These are phyloP conservation scores for Primulina tabacum DNA, from an alignment of 257 asterid species.

Conservation along the genomic window DNA sequence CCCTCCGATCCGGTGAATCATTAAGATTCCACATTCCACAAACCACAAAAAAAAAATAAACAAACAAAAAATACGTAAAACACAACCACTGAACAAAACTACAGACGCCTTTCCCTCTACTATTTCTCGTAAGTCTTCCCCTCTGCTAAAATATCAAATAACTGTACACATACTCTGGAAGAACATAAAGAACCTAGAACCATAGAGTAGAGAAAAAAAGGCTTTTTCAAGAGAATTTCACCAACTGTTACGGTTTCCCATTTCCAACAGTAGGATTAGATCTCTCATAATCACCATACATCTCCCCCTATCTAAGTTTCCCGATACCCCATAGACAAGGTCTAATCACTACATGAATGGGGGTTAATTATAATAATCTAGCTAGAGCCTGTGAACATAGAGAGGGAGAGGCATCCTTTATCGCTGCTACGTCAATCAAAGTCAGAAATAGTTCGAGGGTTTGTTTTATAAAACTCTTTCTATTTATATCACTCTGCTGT, in stretches of 20 bases:
- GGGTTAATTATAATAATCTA: neutral
- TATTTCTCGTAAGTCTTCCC: neutral
- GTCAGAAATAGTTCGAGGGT: slow-evolving; percentile 7
- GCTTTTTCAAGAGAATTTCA: neutral
- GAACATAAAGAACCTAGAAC: neutral
- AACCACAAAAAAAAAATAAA: neutral
- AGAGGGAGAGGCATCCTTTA: neutral
- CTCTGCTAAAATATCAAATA: neutral
- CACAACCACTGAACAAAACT: slow-evolving; percentile 4
- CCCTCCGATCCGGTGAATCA: slow-evolving; percentile 45
- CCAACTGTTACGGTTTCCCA: neutral
- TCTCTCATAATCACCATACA: neutral
- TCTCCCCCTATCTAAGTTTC: too few relatives aligned
- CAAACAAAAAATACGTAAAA: too few relatives aligned
- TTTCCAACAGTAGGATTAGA: neutral
- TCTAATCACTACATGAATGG: neutral
- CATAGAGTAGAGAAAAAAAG: neutral
- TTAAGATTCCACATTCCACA: slow-evolving; percentile 61
- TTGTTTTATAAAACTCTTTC: neutral
- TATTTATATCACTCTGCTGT: slow-evolving; percentile 18
- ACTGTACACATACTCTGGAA: neutral
- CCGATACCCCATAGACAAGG: neutral
- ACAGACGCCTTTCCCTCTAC: neutral
- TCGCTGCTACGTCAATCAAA: slow-evolving; percentile 14
- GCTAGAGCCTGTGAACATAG: slow-evolving; percentile 11